phyloP scores from a whole-genome alignment of 371 early-diverging fungal species.

The Funneliformis caledonium region DNA sequence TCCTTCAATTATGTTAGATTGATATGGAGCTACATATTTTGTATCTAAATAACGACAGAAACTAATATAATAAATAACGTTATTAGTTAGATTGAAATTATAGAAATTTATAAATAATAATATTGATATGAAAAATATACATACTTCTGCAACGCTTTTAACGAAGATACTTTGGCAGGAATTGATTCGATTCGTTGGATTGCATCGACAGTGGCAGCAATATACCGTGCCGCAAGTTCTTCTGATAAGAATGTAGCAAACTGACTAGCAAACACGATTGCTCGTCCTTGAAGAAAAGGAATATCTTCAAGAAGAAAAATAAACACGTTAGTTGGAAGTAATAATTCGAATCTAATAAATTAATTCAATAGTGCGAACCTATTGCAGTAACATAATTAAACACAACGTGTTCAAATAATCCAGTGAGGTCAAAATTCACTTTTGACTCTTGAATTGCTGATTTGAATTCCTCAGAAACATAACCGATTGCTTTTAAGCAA shows the following conservation, averaged over 20 bases:
- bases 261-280: conserved; percentile 84
- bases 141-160: conserved; percentile 77
- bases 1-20: conserved; percentile 72
- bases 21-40: conserved; percentile 65
- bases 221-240: conserved; percentile 68
- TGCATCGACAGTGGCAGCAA: conserved; percentile 74
- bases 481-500: conserved; percentile 74
- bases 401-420: conserved; percentile 79
- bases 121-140: conserved; percentile 13
- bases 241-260: conserved; percentile 77
- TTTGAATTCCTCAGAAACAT: conserved; percentile 62
- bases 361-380: conserved; percentile 46
- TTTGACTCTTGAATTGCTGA: conserved; percentile 57
- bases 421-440: conserved; percentile 66
- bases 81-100: conserved; percentile 5
- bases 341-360: neutral
- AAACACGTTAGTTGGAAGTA: neutral
- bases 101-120: conserved; percentile 10
- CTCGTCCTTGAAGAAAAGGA: conserved; percentile 89
- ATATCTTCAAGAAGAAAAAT: conserved; percentile 52
- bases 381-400: conserved; percentile 65
- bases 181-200: conserved; percentile 65
- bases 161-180: conserved; percentile 77
- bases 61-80: conserved; percentile 40
- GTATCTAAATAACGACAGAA: conserved; percentile 68